Evolutionary conservation across 768 basidiomycete genomes (phyloP), one percentile per base, ranked within the genome.

Genomic region (Filobasidium floriforme): DNA sequence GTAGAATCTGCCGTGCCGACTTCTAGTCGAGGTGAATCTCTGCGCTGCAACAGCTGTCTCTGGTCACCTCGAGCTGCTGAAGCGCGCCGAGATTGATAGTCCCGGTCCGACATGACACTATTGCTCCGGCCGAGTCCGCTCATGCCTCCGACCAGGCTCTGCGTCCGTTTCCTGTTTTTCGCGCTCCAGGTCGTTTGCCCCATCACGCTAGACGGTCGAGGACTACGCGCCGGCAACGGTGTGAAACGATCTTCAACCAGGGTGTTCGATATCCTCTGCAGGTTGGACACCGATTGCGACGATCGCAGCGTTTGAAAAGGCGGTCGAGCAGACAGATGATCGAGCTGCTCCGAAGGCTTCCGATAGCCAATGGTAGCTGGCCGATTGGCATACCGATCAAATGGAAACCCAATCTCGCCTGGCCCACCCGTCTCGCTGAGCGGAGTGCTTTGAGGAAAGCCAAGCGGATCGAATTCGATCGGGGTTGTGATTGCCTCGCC

Each of bases 171-270:
- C 26, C 15, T 57, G 29, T 28, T 57, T n/a, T n/a, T 2, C 54
- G 26, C 26, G 54, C 24, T 57, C 54, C 54, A 57, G 54, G 24
- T 24, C 15, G 22, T 24, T 4, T 26, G 54, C 5, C 54, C 54
- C 24, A 57, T 26, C 29, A 32, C 54, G 29, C 54, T 57, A 5
- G 54, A 57, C 7, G 54, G 54, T 60, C 64, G 41, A 12, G 64
- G 64, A 40, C 64, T 65, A 12, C 57, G 57, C 29, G 43, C 64
- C 6, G 64, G 64, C 22, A 65, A 60, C 2, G 64, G 64, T 14
- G 52, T 65, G 59, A 65, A 65, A 32, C 46, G 52, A 57, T 65
- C 64, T 24, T 60, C 54, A 2, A 15, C 29, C 22, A 24, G 5
- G 54, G 54, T 57, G 54, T 22, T 28, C 5, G 46, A 22, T 12